phyloP scores from a whole-genome alignment of 2,329 filamentous ascomycete species.

The Arthroderma sp. region DNA sequence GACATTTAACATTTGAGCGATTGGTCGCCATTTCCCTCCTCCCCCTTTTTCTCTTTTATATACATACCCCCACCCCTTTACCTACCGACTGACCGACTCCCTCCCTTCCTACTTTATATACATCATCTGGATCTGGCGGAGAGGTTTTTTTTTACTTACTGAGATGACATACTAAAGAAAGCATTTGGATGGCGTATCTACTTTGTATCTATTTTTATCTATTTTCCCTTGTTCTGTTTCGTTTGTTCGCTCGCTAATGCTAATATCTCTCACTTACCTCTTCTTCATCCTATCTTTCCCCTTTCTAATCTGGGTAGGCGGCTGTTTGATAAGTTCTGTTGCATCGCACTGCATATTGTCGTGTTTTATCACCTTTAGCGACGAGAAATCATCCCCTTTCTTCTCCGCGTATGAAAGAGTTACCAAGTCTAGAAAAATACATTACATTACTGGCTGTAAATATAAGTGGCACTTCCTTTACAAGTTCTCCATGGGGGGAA shows the following conservation, averaged over 20 bases:
- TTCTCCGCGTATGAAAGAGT: no score
- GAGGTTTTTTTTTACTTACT: not conserved
- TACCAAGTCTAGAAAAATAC: no score
- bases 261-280: not conserved
- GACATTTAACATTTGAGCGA: slow-evolving; percentile 10
- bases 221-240: not conserved
- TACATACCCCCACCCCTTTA: not conserved
- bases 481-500: no score
- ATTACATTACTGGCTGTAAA: no score
- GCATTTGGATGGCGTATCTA: slow-evolving; percentile 1
- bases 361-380: no score
- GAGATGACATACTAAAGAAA: slow-evolving; percentile 2
- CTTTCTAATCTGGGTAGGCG: no score
- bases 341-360: not conserved
- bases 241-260: not conserved
- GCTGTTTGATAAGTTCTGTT: not conserved
- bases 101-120: not conserved
- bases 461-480: no score
- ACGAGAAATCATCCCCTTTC: not conserved
- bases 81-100: not conserved
- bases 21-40: not conserved
- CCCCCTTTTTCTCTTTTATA: not conserved
- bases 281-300: no score
- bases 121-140: not conserved
- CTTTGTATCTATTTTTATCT: not conserved